phyloP scores from a whole-genome alignment of 257 asterid genomes.

The Leptodermis oblonga region DNA sequence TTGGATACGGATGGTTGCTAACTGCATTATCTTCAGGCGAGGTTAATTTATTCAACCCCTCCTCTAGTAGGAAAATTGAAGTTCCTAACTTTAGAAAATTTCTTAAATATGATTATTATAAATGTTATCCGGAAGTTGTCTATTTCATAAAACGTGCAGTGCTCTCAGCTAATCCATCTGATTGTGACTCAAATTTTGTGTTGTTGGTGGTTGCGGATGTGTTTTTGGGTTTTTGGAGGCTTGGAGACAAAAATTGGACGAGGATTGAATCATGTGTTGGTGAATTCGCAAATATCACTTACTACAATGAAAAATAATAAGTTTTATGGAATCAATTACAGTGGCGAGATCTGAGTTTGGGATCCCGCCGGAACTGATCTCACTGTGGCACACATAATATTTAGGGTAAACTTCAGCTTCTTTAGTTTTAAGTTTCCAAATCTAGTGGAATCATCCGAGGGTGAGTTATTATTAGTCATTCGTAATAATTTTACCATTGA shows the following conservation, averaged over 20 bases:
- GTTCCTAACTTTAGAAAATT: background rate
- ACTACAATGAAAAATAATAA: background rate
- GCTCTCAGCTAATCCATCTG: background rate
- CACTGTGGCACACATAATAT: background rate
- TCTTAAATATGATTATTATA: background rate
- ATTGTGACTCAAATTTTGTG: background rate
- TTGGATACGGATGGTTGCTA: background rate
- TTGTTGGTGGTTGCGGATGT: background rate
- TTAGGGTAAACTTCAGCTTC: background rate
- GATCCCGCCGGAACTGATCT: background rate
- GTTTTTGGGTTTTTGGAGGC: background rate
- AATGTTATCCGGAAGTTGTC: background rate
- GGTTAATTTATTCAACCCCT: background rate
- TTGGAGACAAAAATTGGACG: background rate
- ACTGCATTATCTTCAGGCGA: background rate
- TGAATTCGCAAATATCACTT: too few species aligned
- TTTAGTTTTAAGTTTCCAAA: background rate
- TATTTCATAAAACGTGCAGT: background rate
- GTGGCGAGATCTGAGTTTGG: background rate
- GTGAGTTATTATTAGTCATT: background rate
- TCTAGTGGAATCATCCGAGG: background rate
- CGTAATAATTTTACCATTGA: background rate
- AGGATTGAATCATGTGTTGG: too few species aligned
- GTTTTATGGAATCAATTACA: background rate
- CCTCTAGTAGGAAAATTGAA: background rate